Base-by-base conservation (phyloP, 768 basidiomycete genomes). In the Aureoboletus auriporus region DNA sequence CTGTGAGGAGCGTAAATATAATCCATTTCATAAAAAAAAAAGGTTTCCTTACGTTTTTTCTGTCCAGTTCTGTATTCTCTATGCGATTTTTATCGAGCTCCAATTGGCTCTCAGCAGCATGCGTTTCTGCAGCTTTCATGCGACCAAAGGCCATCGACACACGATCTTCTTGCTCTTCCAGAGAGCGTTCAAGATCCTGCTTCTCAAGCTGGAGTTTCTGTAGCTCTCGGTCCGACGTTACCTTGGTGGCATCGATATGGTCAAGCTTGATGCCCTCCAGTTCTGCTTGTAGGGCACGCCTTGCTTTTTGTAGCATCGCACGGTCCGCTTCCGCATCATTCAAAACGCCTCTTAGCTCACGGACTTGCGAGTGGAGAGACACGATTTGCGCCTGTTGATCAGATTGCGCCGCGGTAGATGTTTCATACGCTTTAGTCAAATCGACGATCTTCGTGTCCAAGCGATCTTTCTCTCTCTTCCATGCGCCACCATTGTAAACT, bases 401-500 rank as follows among this genome's bases (percentile, higher is more conserved):
- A 0, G 81, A 71, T 57, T 90, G 89, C 1, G 79, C 84, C 35
- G 76, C 76, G 1, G 75, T 78, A 2, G 88, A 84, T 1, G 83
- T 73, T 55, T 90, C 87, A 61, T 84, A 90, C 1, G 85, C 89
- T 47, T 81, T 83, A 20, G 78, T 83, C 49, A 90, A 60, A 63
- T 92, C 86, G 5, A 63, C 64, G 45, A 93, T 89, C 76, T 89
- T 91, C 44, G 80, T 85, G 52, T 93, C 89, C 69, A 92, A 71
- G 10, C 88, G 84, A 50, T 92, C 89, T 65, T 83, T 89, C 70
- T 93, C 90, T 61, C 88, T 86, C 71, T 85, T 86, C 91, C 89
- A 92, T 5, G 84, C 80, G 12, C 82, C 78, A 40, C 85, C 83
- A 48, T 78, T 85, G 65, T 84, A 86, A 8, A 86, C 75, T 58